Conservation (phyloP, 345 rosid genomes). For the Eutrema yunnanense region DNA sequence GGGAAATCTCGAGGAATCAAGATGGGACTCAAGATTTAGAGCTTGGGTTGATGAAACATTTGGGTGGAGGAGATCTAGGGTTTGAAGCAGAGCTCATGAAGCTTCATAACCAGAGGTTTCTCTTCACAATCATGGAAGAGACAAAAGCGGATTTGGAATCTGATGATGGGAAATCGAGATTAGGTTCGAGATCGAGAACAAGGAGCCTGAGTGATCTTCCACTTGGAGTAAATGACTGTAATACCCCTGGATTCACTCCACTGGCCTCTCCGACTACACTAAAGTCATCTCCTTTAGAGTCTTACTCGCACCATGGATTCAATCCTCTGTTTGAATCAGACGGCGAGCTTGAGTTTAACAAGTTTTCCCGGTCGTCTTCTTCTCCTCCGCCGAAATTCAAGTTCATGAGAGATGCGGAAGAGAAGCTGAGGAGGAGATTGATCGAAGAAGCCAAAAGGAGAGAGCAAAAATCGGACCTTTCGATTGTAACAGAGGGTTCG, state of each 20-base stretch:
- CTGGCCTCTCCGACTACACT: slow-evolving; percentile 60
- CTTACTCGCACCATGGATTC: slow-evolving; percentile 52
- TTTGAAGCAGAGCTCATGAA: slow-evolving; percentile 86
- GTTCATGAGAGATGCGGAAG: slow-evolving; percentile 96
- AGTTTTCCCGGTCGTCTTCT: slow-evolving; percentile 35
- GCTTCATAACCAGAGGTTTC: slow-evolving; percentile 86
- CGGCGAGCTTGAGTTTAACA: slow-evolving; percentile 45
- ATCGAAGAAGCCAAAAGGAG: slow-evolving; percentile 49
- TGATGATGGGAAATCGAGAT: slow-evolving; percentile 66
- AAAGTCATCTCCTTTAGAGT: slow-evolving; percentile 45
- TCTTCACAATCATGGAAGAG: slow-evolving; percentile 95
- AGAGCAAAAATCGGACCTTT: neutral
- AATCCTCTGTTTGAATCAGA: slow-evolving; percentile 86
- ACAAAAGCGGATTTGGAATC: slow-evolving; percentile 94
- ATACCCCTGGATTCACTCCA: slow-evolving; percentile 56
- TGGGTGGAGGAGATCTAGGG: slow-evolving; percentile 41
- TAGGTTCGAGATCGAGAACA: slow-evolving; percentile 52
- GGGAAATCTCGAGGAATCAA: slow-evolving; percentile 15
- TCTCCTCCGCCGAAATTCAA: slow-evolving; percentile 95
- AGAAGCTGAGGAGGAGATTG: slow-evolving; percentile 58
- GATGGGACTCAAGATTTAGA: slow-evolving; percentile 42
- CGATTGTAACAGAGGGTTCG: slow-evolving; percentile 37
- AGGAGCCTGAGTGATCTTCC: slow-evolving; percentile 70
- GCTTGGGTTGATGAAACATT: slow-evolving; percentile 52
- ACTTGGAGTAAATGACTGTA: slow-evolving; percentile 18